phyloP scores from a whole-genome alignment of 2,329 filamentous ascomycete species.

The Arthroderma sp. region DNA sequence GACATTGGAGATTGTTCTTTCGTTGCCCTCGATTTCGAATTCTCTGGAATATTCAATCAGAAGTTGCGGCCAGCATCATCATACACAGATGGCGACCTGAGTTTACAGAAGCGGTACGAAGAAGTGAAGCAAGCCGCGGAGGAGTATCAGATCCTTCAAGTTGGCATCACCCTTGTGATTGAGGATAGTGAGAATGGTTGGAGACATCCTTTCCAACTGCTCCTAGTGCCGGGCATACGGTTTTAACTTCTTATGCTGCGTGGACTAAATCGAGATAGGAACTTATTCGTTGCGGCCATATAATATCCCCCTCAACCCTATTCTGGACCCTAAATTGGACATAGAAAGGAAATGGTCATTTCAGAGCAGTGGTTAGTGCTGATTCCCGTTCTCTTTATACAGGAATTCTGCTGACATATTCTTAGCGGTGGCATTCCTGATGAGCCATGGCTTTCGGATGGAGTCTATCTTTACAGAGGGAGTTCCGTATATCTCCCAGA shows the following conservation, averaged over 20 bases:
- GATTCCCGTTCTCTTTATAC: not conserved
- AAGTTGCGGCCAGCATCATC: constrained; percentile 19
- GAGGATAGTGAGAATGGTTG: constrained; percentile 43
- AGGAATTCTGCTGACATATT: not conserved
- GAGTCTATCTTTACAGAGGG: constrained; percentile 44
- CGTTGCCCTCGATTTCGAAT: constrained; percentile 54
- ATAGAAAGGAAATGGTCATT: constrained; percentile 50
- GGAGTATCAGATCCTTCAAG: constrained; percentile 52
- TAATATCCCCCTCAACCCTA: constrained; percentile 51
- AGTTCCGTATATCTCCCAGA: constrained; percentile 50
- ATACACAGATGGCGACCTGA: constrained; percentile 34
- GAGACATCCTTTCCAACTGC: constrained; percentile 1
- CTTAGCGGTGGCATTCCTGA: constrained; percentile 48
- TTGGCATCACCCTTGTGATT: constrained; percentile 54
- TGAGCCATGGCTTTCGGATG: constrained; percentile 47
- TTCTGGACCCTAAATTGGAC: constrained; percentile 41
- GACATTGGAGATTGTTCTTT: constrained; percentile 49
- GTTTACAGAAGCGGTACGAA: constrained; percentile 48
- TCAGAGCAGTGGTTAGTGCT: constrained; percentile 41
- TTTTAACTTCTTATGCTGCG: not conserved
- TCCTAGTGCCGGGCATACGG: not conserved
- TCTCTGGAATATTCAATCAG: constrained; percentile 49
- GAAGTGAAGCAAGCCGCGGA: constrained; percentile 51
- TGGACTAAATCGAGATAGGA: constrained; percentile 20
- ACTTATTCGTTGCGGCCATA: constrained; percentile 50